phyloP scores from a whole-genome alignment of 805 yeast species.

The Priceomyces carsonii region DNA sequence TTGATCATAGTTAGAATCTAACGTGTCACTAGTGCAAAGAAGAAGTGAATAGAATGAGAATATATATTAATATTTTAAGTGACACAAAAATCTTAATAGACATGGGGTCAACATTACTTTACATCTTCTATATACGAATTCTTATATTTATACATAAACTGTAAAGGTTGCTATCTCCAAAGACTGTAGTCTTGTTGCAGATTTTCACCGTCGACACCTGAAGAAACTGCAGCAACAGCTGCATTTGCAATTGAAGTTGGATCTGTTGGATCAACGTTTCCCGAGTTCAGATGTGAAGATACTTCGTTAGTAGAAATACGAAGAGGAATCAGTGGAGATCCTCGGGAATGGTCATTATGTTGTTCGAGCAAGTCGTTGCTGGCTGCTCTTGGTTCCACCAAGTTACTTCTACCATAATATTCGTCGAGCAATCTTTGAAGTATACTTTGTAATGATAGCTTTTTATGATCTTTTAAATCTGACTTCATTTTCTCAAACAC shows the following conservation, averaged over 20 bases:
- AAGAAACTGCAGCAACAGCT: constrained; percentile 38
- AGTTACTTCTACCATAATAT: constrained; percentile 9
- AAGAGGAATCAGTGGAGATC: not conserved
- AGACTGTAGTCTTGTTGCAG: constrained; percentile 36
- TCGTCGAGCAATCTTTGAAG: constrained; percentile 16
- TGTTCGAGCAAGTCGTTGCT: constrained; percentile 3
- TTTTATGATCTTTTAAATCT: constrained; percentile 44
- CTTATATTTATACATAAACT: not conserved
- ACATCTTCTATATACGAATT: too few species aligned
- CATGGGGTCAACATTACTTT: too few species aligned
- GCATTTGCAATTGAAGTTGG: constrained; percentile 37
- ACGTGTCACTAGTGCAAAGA: not conserved
- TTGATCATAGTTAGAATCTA: constrained; percentile 24
- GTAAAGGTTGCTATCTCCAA: constrained; percentile 25
- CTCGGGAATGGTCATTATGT: constrained; percentile 2
- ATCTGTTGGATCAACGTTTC: constrained; percentile 18
- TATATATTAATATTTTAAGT: not conserved
- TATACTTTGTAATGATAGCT: constrained; percentile 13
- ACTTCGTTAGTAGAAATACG: constrained; percentile 2
- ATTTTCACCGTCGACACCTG: constrained; percentile 26
- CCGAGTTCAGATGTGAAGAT: not conserved
- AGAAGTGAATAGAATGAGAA: not conserved
- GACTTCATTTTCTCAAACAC: constrained; percentile 63
- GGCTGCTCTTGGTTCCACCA: constrained; percentile 6
- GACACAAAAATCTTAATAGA: not conserved